Conservation (phyloP, 2,329 filamentous ascomycete species). For the Calonectria hongkongensis region DNA sequence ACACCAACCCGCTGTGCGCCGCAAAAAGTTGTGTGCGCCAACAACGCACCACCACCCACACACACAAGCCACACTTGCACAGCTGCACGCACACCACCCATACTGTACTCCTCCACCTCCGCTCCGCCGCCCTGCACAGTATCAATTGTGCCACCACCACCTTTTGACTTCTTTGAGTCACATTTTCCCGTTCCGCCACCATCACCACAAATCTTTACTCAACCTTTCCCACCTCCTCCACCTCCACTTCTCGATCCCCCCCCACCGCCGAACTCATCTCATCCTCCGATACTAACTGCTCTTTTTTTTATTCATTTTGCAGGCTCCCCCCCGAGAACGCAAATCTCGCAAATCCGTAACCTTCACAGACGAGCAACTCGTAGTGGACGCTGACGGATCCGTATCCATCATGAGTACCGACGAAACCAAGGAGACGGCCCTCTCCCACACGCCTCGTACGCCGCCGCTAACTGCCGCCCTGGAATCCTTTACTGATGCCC, state of each 20-base stretch:
- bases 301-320: slow-evolving; percentile 46
- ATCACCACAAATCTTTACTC: slow-evolving; percentile 41
- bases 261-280: slow-evolving; percentile 24
- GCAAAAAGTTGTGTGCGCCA: slow-evolving; percentile 28
- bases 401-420: slow-evolving; percentile 85
- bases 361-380: slow-evolving; percentile 90
- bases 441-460: slow-evolving; percentile 85
- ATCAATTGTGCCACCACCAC: slow-evolving; percentile 48
- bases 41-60: slow-evolving; percentile 24
- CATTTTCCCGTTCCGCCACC: slow-evolving; percentile 55
- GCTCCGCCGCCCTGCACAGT: slow-evolving; percentile 36
- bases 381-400: slow-evolving; percentile 92
- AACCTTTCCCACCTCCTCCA: slow-evolving; percentile 35
- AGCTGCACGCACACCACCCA: background rate
- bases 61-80: slow-evolving; percentile 24
- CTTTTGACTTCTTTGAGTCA: slow-evolving; percentile 55
- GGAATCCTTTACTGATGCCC: slow-evolving; percentile 72
- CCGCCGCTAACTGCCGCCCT: slow-evolving; percentile 74
- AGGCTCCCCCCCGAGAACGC: slow-evolving; percentile 66
- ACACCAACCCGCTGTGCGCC: slow-evolving; percentile 25
- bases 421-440: slow-evolving; percentile 86
- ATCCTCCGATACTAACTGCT: slow-evolving; percentile 42
- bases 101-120: slow-evolving; percentile 4
- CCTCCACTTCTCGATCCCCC: slow-evolving; percentile 35
- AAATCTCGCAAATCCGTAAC: slow-evolving; percentile 95